These are phyloP conservation scores for Linum usitatissimum DNA, from an alignment of 345 rosid species.

Conservation along the genomic window DNA sequence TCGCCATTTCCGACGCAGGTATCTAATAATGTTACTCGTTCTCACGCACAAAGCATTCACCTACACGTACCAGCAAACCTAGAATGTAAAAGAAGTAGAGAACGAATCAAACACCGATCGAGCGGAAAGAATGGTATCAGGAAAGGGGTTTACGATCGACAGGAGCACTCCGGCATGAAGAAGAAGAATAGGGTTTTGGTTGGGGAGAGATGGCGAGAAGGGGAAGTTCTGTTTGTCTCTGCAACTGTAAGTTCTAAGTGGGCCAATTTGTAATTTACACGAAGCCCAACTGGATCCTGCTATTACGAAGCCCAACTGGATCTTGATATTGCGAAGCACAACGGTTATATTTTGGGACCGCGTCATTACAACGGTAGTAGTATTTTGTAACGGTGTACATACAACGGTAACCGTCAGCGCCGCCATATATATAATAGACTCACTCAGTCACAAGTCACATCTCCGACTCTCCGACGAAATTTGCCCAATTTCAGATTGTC, in stretches of 20 bases:
- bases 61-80: background rate
- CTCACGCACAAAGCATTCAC: constrained; percentile 7
- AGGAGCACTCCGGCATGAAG: background rate
- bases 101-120: background rate
- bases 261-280: background rate
- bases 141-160: background rate
- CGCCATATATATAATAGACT: too few relatives aligned
- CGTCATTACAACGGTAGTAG: too few relatives aligned
- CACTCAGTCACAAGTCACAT: too few relatives aligned
- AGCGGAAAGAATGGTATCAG: too few relatives aligned
- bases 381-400: too few relatives aligned
- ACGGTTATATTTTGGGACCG: too few relatives aligned
- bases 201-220: background rate
- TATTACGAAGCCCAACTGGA: too few relatives aligned
- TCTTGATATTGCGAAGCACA: too few relatives aligned
- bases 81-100: background rate
- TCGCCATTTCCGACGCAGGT: constrained; percentile 29
- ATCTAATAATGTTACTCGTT: background rate
- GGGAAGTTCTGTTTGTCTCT: background rate
- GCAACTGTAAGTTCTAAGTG: background rate
- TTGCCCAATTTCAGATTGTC: too few relatives aligned
- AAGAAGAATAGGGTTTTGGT: constrained; percentile 5
- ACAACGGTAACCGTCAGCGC: too few relatives aligned
- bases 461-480: too few relatives aligned
- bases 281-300: too few relatives aligned